Percentiles rank a stretch among this genome's conserved stretches.
Evolutionary conservation across 2,329 filamentous ascomycete species (phyloP).

Genomic region (Penicillium polonicum): DNA sequence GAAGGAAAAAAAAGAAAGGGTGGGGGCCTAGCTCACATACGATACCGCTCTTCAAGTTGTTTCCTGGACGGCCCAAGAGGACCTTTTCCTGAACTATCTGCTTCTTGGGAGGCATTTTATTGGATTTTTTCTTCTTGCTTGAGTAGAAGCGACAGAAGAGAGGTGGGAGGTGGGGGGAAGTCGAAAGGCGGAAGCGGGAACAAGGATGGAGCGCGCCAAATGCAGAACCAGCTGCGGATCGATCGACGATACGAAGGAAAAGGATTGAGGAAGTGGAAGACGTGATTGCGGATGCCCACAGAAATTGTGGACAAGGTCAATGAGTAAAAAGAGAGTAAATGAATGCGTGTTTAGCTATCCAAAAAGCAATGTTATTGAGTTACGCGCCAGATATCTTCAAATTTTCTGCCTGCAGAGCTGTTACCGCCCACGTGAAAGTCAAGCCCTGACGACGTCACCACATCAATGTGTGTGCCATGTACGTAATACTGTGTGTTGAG

Average conservation of each 20-base stretch:
- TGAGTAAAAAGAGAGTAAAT: constrained; percentile 11
- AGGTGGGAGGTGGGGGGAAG: constrained; percentile 29
- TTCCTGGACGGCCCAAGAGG: constrained; percentile 90
- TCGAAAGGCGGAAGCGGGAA: constrained; percentile 45
- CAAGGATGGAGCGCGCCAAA: constrained; percentile 35
- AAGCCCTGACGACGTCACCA: constrained; percentile 25
- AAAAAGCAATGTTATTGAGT: constrained; percentile 8
- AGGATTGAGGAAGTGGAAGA: constrained; percentile 29
- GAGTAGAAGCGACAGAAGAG: constrained; percentile 52
- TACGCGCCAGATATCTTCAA: constrained; percentile 15
- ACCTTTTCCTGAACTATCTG: constrained; percentile 86
- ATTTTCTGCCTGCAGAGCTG: constrained; percentile 25
- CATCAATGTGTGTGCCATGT: neutral
- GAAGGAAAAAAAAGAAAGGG: constrained; percentile 32
- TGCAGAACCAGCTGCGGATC: constrained; percentile 67
- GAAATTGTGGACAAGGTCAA: constrained; percentile 16
- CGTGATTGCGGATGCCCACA: constrained; percentile 34
- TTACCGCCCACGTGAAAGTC: constrained; percentile 30
- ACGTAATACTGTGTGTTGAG: neutral
- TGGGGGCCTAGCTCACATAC: constrained; percentile 64
- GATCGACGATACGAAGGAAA: constrained; percentile 56
- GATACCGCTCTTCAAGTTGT: constrained; percentile 98
- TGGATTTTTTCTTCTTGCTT: constrained; percentile 58
- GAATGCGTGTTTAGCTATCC: constrained; percentile 9
- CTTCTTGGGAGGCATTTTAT: constrained; percentile 96